Evolutionary conservation across 306 rosid species (phyloP).

Genomic region (Lupinus albus): DNA sequence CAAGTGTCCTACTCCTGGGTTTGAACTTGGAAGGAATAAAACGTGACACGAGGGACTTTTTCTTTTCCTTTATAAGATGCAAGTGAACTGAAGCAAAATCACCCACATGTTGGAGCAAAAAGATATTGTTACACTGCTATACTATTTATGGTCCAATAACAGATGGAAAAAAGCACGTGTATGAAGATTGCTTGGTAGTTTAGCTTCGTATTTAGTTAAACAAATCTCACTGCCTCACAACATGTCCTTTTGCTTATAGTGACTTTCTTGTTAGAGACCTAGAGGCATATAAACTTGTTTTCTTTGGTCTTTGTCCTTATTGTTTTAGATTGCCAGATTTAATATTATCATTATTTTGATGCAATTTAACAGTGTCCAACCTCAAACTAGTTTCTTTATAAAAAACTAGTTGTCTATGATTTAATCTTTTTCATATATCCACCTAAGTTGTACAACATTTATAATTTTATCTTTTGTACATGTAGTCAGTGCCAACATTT

Average conservation of each 20-base stretch:
- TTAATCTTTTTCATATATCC: neutral
- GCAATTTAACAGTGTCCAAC: neutral
- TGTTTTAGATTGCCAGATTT: neutral
- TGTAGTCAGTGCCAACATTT: too few relatives aligned
- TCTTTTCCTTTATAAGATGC: neutral
- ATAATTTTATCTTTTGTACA: too few relatives aligned
- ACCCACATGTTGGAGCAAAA: neutral
- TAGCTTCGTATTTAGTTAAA: neutral
- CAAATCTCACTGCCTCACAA: neutral
- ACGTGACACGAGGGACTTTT: neutral
- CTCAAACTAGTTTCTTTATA: neutral
- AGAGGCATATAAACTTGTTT: neutral
- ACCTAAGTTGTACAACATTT: too few relatives aligned
- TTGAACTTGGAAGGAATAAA: neutral
- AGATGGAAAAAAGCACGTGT: slow-evolving; percentile 1
- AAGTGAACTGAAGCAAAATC: slow-evolving; percentile 11
- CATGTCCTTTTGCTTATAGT: neutral
- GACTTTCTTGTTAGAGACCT: neutral
- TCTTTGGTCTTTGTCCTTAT: neutral
- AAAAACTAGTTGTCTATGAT: neutral
- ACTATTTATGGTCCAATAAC: neutral
- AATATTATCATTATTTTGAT: neutral
- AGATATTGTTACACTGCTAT: neutral
- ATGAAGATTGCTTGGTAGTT: neutral
- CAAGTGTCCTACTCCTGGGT: slow-evolving; percentile 19